Evolutionary conservation across 257 asterid genomes (phyloP), one percentile per base, ranked within the genome.

Genomic region (Phtheirospermum japonicum): DNA sequence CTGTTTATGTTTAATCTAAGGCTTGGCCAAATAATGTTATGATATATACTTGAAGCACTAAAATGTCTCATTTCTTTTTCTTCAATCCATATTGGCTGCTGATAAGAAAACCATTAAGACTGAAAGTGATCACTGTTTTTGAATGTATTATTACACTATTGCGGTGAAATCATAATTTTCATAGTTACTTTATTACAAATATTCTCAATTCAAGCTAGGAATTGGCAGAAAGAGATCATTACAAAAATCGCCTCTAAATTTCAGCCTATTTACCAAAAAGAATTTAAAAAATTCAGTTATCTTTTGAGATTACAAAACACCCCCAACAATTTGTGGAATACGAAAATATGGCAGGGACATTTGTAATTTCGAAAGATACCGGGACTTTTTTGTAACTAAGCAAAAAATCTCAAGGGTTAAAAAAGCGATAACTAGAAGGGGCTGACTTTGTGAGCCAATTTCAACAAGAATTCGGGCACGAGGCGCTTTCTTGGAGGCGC

Each of bases 401-500:
- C 11, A 16, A 49, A 16, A 48, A 17, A 50, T 17, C 56, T 7
- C 32, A 50, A 9, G 31, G 16, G 16, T 50, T 50, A 50, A 17
- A 48, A 26, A 59, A 60, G 0, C n/a, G 49, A n/a, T 45, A 48
- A 34, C 75, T 69, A 82, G 70, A 91, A 88, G n/a, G 97, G 98
- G 76, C 98, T 84, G 45, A 91, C 79, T 7, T 59, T 42, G 13
- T 74, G 81, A 4, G 95, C 97, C 81, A 83, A 71, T 59, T 79
- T 71, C 70, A 92, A 65, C 98, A 92, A 86, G 73, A 80, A 79
- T 72, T 86, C 98, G 14, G 98, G 98, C n/a, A 88, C 98, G 12
- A 92, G 79, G 19, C 97, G 89, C 71, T 65, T 86, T 65, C 88
- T 86, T 49, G 86, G 85, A 53, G 84, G 83, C 5, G 95, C 89